Base-by-base conservation (phyloP, 257 asterid species). In the Lithospermum erythrorhizon region DNA sequence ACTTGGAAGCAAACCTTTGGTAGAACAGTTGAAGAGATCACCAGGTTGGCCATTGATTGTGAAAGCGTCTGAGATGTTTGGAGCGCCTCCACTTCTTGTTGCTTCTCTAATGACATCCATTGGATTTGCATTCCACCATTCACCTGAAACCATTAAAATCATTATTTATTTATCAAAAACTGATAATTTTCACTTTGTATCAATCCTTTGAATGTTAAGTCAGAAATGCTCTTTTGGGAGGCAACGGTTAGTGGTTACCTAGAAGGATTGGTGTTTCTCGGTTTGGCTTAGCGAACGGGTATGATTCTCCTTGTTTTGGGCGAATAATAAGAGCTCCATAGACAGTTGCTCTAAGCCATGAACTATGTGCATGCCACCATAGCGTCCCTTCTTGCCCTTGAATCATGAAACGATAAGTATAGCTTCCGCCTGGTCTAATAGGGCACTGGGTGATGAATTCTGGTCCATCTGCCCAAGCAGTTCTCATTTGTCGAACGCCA, bases 281-380 rank as follows among this genome's bases (percentile, higher is more conserved):
- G 48, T 67, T 74, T 2, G 95, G 95, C 64, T 73, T 70, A 1
- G 67, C 53, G 19, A 86, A 83, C 0, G 89, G 95, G 21, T 74
- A 83, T 1, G 81, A 48, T 1, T 63, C 82, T 61, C 78, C 70
- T 37, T 63, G 32, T 64, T 73, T 78, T 0, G 93, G 93, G 11
- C 75, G 81, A 23, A 86, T 83, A 55, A 83, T 68, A 1, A 86
- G 37, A 30, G 87, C 87, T 11, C 95, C 95, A 21, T 86, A 76
- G 48, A 73, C 73, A 11, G 73, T 67, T 21, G 72, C 76, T 48
- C 76, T 67, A 19, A 72, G 73, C 76, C 76, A 72, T 53, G 55
- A 52, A 59, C 76, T 72, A 65, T 72, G 76, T 58, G 76, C 73
- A 23, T 72, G 76, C 76, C 76, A 72, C 76, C 76, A 72, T 6